A percentile compares a stretch with the other conserved stretches of the same genome.
Conservation (phyloP, 1,284 basidiomycete genomes). For the Trichosporon inkin region DNA sequence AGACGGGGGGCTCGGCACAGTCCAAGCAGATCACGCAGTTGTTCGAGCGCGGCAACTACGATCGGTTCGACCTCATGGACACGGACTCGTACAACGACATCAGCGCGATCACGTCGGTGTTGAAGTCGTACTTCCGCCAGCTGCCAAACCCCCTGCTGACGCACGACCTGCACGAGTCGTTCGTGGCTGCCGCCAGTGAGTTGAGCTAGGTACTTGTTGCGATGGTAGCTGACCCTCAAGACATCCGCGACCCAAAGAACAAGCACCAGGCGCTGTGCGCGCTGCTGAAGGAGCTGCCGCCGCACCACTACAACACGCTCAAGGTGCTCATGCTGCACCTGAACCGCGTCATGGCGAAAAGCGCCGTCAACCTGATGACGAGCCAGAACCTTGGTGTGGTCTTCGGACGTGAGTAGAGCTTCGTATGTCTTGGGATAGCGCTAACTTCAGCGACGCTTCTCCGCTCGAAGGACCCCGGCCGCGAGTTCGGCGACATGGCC, state of each 20-base stretch:
- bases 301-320: slow-evolving; percentile 82
- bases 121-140: slow-evolving; percentile 93
- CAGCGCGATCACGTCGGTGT: slow-evolving; percentile 89
- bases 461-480: slow-evolving; percentile 75
- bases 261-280: slow-evolving; percentile 65
- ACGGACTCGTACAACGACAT: slow-evolving; percentile 89
- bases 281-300: slow-evolving; percentile 72
- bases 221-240: slow-evolving; percentile 32
- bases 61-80: slow-evolving; percentile 81
- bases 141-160: slow-evolving; percentile 88
- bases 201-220: slow-evolving; percentile 11
- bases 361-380: slow-evolving; percentile 84
- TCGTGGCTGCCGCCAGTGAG: slow-evolving; percentile 67
- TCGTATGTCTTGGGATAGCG: not conserved
- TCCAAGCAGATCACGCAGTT: slow-evolving; percentile 89
- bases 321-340: slow-evolving; percentile 81
- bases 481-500: slow-evolving; percentile 86
- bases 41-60: slow-evolving; percentile 88
- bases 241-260: slow-evolving; percentile 60
- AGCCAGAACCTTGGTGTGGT: slow-evolving; percentile 97
- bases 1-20: slow-evolving; percentile 88
- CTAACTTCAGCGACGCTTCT: slow-evolving; percentile 74
- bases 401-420: slow-evolving; percentile 81
- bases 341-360: slow-evolving; percentile 67
- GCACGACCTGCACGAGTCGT: slow-evolving; percentile 83